phyloP scores from a whole-genome alignment of 2,329 filamentous ascomycete genomes.

The Celoporthe dispersa region DNA sequence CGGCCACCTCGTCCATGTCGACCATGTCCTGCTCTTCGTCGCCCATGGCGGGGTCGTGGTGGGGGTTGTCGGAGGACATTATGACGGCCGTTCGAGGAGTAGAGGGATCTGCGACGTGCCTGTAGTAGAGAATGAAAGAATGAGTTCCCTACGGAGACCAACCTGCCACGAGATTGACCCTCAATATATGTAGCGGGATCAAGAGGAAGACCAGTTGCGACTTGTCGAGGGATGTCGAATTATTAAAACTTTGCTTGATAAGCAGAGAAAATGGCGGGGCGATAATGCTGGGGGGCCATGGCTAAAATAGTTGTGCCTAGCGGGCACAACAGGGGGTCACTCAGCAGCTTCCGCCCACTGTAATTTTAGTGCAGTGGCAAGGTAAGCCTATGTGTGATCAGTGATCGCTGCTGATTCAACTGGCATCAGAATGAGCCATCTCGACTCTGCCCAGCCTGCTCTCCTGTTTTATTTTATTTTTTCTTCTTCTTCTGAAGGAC shows the following conservation, averaged over 20 bases:
- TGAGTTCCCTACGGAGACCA: neutral
- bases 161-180: neutral
- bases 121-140: neutral
- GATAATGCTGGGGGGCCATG: slow-evolving; percentile 2
- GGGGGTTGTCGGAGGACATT: slow-evolving; percentile 38
- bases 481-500: too few relatives aligned
- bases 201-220: neutral
- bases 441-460: neutral
- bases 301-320: neutral
- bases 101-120: neutral
- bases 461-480: neutral
- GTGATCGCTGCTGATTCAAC: neutral
- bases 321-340: slow-evolving; percentile 3
- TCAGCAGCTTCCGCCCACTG: neutral
- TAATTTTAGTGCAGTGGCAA: neutral
- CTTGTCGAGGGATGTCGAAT: slow-evolving; percentile 11
- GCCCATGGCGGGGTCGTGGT: slow-evolving; percentile 48
- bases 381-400: neutral
- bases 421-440: slow-evolving; percentile 12
- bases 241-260: slow-evolving; percentile 32
- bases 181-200: slow-evolving; percentile 3
- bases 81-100: neutral
- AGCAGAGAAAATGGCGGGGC: slow-evolving; percentile 27
- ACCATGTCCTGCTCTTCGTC: slow-evolving; percentile 74
- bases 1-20: slow-evolving; percentile 75